Evolutionary conservation across 2,329 filamentous ascomycete species (phyloP).

Genomic region (Aspergillus terreus): DNA sequence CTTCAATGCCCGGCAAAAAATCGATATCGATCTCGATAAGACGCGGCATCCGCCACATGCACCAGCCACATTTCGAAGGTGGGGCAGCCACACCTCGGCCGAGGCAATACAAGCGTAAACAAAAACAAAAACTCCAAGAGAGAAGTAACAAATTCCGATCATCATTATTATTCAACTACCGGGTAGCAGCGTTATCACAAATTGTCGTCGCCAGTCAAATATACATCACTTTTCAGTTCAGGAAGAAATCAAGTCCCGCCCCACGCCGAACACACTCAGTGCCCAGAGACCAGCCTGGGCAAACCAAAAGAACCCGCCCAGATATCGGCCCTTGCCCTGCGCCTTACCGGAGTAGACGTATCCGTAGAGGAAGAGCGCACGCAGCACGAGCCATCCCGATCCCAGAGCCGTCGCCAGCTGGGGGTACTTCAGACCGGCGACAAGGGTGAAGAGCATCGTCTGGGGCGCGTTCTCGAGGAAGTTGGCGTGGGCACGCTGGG

Average conservation of each 20-base stretch:
- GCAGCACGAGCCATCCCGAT: constrained; percentile 48
- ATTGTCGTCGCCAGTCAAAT: not conserved
- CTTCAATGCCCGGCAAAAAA: constrained; percentile 1
- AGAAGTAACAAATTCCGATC: not conserved
- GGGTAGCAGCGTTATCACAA: not conserved
- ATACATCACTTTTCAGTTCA: constrained; percentile 8
- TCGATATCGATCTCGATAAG: not conserved
- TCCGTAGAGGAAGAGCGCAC: constrained; percentile 48
- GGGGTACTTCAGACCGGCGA: constrained; percentile 55
- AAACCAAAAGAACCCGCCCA: constrained; percentile 37
- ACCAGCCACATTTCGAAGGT: constrained; percentile 2
- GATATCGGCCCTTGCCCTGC: constrained; percentile 34
- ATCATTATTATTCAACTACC: not conserved
- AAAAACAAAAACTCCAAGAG: not conserved
- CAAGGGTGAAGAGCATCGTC: constrained; percentile 49
- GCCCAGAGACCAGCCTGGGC: constrained; percentile 40
- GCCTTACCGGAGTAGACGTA: constrained; percentile 41
- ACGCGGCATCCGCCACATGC: not conserved
- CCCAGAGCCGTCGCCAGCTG: constrained; percentile 45
- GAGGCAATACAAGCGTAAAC: not conserved
- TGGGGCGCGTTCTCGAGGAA: constrained; percentile 57
- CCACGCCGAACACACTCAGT: constrained; percentile 36
- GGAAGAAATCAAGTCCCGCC: constrained; percentile 23
- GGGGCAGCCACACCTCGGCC: constrained; percentile 1
- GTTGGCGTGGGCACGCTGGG: constrained; percentile 57